These are phyloP conservation scores for Echeveria elegans DNA, from an alignment of 164 flowering plant genomes.

Conservation along the genomic window DNA sequence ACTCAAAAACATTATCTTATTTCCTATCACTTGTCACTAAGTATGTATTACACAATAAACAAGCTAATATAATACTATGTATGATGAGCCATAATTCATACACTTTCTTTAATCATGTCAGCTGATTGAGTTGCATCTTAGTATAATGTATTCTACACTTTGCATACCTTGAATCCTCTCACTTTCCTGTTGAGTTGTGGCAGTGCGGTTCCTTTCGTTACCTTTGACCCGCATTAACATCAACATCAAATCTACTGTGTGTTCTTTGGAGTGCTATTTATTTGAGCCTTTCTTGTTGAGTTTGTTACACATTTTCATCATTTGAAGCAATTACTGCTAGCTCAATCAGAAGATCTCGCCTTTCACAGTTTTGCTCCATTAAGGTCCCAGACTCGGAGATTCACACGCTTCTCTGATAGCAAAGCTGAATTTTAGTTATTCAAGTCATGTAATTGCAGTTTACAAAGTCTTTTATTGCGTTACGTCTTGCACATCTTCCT, in stretches of 20 bases:
- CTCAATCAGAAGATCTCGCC: neutral
- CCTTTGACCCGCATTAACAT: slow-evolving; percentile 6
- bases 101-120: neutral
- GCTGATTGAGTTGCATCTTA: slow-evolving; percentile 4
- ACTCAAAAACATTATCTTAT: slow-evolving; percentile 3
- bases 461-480: neutral
- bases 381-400: neutral
- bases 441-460: slow-evolving; percentile 7
- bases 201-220: neutral
- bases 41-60: neutral
- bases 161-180: slow-evolving; percentile 5
- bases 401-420: neutral
- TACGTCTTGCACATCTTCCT: neutral
- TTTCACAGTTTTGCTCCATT: neutral
- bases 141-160: slow-evolving; percentile 3
- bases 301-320: neutral
- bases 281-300: neutral
- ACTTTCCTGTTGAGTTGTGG: neutral
- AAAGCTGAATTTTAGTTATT: neutral
- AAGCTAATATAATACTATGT: neutral
- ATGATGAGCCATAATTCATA: slow-evolving; percentile 2
- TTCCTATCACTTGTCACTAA: slow-evolving; percentile 5
- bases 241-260: slow-evolving; percentile 5
- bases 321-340: neutral
- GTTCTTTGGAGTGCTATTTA: neutral